Percentiles rank a stretch among this genome's conserved stretches.
phyloP scores from a whole-genome alignment of 2,329 filamentous ascomycete genomes.

The Simplicillium sp. region DNA sequence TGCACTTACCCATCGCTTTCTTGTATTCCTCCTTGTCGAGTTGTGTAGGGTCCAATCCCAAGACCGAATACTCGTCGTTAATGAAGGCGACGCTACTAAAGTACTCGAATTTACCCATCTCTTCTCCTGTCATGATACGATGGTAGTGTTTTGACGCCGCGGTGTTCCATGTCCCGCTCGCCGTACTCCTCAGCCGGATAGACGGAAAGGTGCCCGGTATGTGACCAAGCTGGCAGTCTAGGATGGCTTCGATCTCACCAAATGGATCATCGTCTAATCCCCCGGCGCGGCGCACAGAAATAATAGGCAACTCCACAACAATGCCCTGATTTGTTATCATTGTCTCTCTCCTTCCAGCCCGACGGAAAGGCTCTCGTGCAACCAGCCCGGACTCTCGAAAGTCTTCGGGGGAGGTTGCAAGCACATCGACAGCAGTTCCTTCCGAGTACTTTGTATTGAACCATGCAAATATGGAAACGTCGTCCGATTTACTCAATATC shows the following conservation, averaged over 20 bases:
- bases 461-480: conserved; percentile 9
- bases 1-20: neutral
- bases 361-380: neutral
- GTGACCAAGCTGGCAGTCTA: neutral
- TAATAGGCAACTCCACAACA: neutral
- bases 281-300: neutral
- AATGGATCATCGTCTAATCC: neutral
- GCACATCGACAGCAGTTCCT: neutral
- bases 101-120: neutral
- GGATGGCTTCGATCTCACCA: neutral
- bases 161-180: neutral
- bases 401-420: neutral
- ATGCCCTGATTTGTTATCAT: neutral
- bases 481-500: conserved; percentile 5
- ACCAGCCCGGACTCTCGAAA: neutral
- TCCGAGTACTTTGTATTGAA: neutral
- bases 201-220: neutral
- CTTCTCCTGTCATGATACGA: neutral
- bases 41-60: neutral
- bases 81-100: neutral
- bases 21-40: neutral
- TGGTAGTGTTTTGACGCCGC: neutral
- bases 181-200: neutral
- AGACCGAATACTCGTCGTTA: neutral
- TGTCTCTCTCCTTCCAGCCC: neutral